Evolutionary conservation across 768 basidiomycete genomes (phyloP).

Genomic region (Amanita molliuscula): DNA sequence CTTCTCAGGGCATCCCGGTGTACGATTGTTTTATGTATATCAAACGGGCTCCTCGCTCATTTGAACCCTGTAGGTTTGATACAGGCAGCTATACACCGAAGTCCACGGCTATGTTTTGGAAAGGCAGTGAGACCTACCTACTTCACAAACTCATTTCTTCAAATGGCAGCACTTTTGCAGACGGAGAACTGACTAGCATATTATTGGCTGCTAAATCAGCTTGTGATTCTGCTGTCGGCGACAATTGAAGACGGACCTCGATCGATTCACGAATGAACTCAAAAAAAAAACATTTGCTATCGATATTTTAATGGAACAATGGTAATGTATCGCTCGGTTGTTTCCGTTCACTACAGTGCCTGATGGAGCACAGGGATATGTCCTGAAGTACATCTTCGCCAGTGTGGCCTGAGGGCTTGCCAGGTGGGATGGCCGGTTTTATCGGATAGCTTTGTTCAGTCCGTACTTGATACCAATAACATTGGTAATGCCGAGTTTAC

Average conservation of each 20-base stretch:
- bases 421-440: constrained; percentile 25
- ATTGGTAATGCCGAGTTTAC: constrained; percentile 44
- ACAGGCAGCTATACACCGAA: constrained; percentile 31
- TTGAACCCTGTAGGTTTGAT: constrained; percentile 33
- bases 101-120: constrained; percentile 29
- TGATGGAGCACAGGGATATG: background rate
- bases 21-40: constrained; percentile 8
- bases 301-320: constrained; percentile 48
- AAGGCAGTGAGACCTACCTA: constrained; percentile 31
- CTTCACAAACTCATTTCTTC: constrained; percentile 32
- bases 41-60: background rate
- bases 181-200: constrained; percentile 31
- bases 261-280: constrained; percentile 39
- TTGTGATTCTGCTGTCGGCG: constrained; percentile 40
- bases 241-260: constrained; percentile 33
- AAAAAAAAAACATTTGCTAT: constrained; percentile 41
- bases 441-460: constrained; percentile 34
- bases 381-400: constrained; percentile 29
- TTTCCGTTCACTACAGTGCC: background rate
- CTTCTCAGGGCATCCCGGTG: constrained; percentile 38
- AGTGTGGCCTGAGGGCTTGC: constrained; percentile 37
- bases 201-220: constrained; percentile 47
- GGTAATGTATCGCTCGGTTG: constrained; percentile 14
- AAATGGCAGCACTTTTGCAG: constrained; percentile 41
- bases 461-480: constrained; percentile 36